Evolutionary conservation across 768 basidiomycete species (phyloP).

Genomic region (Pulveroboletus ravenelii): DNA sequence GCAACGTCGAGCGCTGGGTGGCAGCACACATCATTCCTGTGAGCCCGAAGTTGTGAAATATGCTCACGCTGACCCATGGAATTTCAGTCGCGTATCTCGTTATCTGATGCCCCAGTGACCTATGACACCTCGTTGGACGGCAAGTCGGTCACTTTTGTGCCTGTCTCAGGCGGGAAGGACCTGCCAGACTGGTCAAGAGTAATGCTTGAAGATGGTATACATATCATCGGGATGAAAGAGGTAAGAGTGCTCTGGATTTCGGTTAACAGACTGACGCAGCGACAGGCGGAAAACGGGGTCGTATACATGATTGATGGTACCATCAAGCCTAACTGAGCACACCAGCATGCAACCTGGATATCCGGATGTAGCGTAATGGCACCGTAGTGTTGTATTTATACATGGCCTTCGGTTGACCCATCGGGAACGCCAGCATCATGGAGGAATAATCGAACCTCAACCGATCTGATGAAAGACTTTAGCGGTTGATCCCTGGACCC

Average conservation of each 20-base stretch:
- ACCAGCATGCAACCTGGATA: neutral
- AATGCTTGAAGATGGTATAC: slow-evolving; percentile 49
- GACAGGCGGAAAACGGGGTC: slow-evolving; percentile 41
- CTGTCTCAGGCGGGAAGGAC: slow-evolving; percentile 29
- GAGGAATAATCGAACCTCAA: neutral
- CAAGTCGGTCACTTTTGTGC: slow-evolving; percentile 53
- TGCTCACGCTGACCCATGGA: neutral
- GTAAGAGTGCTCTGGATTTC: slow-evolving; percentile 32
- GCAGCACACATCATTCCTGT: slow-evolving; percentile 83
- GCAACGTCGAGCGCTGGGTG: slow-evolving; percentile 77
- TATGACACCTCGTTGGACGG: slow-evolving; percentile 58
- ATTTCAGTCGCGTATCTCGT: slow-evolving; percentile 40
- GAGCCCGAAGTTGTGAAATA: slow-evolving; percentile 13
- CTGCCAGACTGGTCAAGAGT: slow-evolving; percentile 56
- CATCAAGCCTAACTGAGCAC: slow-evolving; percentile 20
- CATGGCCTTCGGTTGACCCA: neutral
- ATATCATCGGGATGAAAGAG: slow-evolving; percentile 57
- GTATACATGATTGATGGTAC: slow-evolving; percentile 42
- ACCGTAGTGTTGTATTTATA: neutral
- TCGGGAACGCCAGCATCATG: neutral
- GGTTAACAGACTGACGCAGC: neutral
- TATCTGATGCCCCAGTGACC: slow-evolving; percentile 34
- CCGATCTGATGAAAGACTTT: neutral
- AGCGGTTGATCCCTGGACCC: no score
- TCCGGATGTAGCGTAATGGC: neutral